phyloP scores from a whole-genome alignment of 2,329 filamentous ascomycete genomes.

The Exophiala phaeomuriformis region DNA sequence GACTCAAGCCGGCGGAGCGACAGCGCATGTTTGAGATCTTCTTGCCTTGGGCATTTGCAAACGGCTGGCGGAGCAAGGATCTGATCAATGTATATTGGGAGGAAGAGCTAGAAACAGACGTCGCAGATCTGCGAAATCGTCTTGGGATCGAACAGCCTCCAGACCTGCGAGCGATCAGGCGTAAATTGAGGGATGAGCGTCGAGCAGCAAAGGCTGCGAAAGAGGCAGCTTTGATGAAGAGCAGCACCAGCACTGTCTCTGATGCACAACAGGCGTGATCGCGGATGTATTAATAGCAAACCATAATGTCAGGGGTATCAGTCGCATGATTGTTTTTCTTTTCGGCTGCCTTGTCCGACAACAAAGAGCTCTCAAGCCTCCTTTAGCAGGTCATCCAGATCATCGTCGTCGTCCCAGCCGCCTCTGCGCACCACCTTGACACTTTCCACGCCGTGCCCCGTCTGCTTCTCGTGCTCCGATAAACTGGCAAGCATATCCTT shows the following conservation, averaged over 20 bases:
- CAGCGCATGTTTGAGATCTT: conserved; percentile 65
- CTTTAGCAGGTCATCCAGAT: conserved; percentile 32
- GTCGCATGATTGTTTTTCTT: conserved; percentile 1
- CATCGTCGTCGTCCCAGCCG: conserved; percentile 79
- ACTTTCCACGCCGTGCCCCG: conserved; percentile 64
- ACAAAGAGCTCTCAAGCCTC: conserved; percentile 13
- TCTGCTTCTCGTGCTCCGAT: conserved; percentile 44
- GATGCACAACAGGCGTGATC: background rate
- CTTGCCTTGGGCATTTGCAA: conserved; percentile 71
- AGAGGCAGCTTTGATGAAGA: conserved; percentile 22
- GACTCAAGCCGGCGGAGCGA: conserved; percentile 57
- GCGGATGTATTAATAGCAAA: background rate
- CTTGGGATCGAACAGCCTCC: conserved; percentile 83
- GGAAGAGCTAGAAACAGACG: conserved; percentile 78
- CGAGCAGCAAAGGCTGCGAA: conserved; percentile 53
- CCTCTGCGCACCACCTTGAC: conserved; percentile 76
- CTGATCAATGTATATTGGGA: conserved; percentile 98
- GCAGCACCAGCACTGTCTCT: conserved; percentile 3
- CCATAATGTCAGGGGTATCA: conserved; percentile 17
- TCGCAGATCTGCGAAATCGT: conserved; percentile 63
- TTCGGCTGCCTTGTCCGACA: no score
- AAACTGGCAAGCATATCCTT: conserved; percentile 69
- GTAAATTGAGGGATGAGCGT: conserved; percentile 60
- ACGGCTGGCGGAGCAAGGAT: conserved; percentile 68
- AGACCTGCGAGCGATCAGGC: conserved; percentile 72